phyloP scores from a whole-genome alignment of 106 monocot species.

The Chionographis japonica region DNA sequence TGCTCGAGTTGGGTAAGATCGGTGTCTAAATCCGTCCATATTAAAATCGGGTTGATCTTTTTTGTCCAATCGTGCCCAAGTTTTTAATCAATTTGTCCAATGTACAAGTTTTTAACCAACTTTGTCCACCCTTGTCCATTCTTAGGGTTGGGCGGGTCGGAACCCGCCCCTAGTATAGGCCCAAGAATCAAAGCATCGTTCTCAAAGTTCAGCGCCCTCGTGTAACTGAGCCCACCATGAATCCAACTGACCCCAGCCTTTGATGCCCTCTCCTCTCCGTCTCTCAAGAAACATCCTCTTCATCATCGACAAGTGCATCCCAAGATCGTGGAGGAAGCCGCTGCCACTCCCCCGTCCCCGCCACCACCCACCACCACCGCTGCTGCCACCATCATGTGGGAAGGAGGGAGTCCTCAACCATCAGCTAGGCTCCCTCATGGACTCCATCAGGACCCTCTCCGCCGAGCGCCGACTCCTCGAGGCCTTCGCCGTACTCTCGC shows the following conservation, averaged over 20 bases:
- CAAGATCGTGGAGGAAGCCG: conserved; percentile 1
- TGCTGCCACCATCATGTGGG: background rate
- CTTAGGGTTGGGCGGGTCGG: no score
- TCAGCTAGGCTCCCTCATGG: background rate
- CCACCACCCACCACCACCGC: background rate
- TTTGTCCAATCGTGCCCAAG: no score
- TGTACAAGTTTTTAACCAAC: no score
- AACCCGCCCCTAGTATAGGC: no score
- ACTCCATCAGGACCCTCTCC: conserved; percentile 22
- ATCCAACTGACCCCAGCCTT: background rate
- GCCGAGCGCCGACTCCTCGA: conserved; percentile 26
- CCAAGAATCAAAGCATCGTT: no score
- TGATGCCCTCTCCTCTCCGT: background rate
- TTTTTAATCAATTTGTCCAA: no score
- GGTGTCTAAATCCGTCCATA: no score
- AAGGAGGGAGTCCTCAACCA: background rate
- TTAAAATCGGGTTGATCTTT: no score
- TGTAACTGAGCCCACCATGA: no score
- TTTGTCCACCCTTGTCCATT: no score
- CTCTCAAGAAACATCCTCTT: background rate
- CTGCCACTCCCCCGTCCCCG: background rate
- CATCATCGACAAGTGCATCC: conserved; percentile 5
- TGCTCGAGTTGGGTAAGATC: no score
- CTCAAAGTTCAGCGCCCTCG: no score
- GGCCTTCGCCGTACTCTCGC: conserved; percentile 43